These are phyloP conservation scores for Reticulascus tulasneorum DNA, from an alignment of 2,329 filamentous ascomycete genomes.

Conservation along the genomic window DNA sequence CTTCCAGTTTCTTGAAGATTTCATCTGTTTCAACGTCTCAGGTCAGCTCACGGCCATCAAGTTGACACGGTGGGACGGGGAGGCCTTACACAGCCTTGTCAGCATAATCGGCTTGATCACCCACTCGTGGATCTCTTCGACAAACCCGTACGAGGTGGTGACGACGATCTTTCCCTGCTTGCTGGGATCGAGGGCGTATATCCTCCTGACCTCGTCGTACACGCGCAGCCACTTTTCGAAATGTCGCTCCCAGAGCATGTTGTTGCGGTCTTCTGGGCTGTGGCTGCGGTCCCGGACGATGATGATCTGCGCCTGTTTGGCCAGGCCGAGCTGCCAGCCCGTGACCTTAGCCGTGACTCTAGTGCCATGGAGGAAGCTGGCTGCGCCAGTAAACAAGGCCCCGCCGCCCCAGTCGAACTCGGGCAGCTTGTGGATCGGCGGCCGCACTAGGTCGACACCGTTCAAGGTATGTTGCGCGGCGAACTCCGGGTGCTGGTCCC, in stretches of 20 bases:
- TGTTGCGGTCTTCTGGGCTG: neutral
- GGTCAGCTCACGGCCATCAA: no score
- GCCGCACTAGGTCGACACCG: no score
- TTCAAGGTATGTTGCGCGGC: no score
- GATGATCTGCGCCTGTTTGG: neutral
- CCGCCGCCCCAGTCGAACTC: slow-evolving; percentile 1
- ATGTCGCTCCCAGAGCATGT: neutral
- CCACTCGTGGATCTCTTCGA: neutral
- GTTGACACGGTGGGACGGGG: neutral
- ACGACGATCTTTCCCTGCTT: neutral
- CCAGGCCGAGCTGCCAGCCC: neutral
- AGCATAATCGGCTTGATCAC: neutral
- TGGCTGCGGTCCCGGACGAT: neutral
- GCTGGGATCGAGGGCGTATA: no score
- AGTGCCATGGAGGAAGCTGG: neutral
- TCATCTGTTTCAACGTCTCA: neutral
- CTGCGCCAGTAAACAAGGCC: neutral
- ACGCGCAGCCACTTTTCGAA: neutral
- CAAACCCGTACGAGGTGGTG: neutral
- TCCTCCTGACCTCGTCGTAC: slow-evolving; percentile 1
- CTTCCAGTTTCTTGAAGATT: neutral
- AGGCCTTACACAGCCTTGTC: neutral
- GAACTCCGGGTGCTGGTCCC: neutral
- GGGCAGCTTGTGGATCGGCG: neutral
- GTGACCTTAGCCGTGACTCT: neutral